Evolutionary conservation across 139 green algal species (phyloP).

Genomic region (Dunaliella sp.): DNA sequence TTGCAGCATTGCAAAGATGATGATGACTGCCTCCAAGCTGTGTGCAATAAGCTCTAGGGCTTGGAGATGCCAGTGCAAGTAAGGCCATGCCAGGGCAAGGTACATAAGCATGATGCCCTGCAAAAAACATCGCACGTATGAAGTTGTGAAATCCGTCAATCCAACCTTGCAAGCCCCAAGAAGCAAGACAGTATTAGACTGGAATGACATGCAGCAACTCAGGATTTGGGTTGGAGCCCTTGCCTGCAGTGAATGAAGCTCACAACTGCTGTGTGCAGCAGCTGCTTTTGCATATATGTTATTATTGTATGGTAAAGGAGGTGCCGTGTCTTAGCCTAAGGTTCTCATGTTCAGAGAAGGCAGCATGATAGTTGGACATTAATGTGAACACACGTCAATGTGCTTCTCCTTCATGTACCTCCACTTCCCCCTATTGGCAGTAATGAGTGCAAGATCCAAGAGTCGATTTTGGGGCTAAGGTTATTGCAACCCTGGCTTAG

Average conservation of each 20-base stretch:
- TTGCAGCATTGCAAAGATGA: not conserved
- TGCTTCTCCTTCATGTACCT: too few species aligned
- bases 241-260: not conserved
- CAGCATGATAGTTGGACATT: too few species aligned
- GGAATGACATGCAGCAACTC: not conserved
- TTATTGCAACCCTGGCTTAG: too few species aligned
- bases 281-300: not conserved
- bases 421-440: too few species aligned
- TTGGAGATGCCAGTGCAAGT: conserved; percentile 4
- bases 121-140: not conserved
- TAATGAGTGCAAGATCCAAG: too few species aligned
- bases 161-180: too few species aligned
- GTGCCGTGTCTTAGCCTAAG: too few species aligned
- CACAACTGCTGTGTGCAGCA: not conserved
- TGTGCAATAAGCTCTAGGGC: not conserved
- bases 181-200: not conserved
- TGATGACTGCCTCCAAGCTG: not conserved
- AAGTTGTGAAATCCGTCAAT: too few species aligned
- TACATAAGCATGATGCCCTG: not conserved
- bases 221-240: not conserved
- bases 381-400: too few species aligned
- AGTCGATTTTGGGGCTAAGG: too few species aligned
- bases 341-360: too few species aligned
- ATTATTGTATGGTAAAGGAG: not conserved
- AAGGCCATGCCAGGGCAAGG: not conserved